Percentiles rank a stretch among this genome's conserved stretches.
These are phyloP conservation scores for Blastosporella zonata DNA, from an alignment of 1,284 basidiomycete genomes.

Conservation along the genomic window DNA sequence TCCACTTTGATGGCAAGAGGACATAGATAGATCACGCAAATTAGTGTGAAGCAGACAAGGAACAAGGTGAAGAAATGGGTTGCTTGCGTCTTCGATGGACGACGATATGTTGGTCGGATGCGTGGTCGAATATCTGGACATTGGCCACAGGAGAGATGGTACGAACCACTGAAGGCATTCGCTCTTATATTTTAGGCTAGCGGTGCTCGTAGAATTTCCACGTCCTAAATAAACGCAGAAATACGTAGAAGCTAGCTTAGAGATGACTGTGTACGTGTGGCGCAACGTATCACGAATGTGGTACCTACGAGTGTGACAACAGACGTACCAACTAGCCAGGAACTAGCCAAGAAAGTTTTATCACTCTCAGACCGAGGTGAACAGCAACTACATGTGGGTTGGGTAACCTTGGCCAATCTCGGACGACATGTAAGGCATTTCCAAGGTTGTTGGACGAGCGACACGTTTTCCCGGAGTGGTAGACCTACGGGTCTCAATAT, in stretches of 20 bases:
- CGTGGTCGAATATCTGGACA: constrained; percentile 17
- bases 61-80: constrained; percentile 14
- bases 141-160: not conserved
- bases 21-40: constrained; percentile 27
- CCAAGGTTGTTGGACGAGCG: constrained; percentile 20
- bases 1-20: constrained; percentile 24
- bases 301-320: no score
- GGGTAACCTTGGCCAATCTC: constrained; percentile 21
- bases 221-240: not conserved
- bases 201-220: not conserved
- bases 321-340: no score
- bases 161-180: not conserved
- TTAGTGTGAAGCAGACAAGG: constrained; percentile 22
- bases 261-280: not conserved
- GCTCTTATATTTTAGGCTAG: not conserved
- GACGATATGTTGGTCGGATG: constrained; percentile 12
- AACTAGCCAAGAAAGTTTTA: no score
- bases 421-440: constrained; percentile 21
- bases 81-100: constrained; percentile 18
- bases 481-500: constrained; percentile 21
- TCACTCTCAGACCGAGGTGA: not conserved
- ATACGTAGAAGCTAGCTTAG: no score
- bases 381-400: constrained; percentile 6
- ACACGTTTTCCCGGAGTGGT: constrained; percentile 21
- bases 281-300: no score